phyloP scores from a whole-genome alignment of 352 stramenopile genomes.

The Globisporangium megalacanthum region DNA sequence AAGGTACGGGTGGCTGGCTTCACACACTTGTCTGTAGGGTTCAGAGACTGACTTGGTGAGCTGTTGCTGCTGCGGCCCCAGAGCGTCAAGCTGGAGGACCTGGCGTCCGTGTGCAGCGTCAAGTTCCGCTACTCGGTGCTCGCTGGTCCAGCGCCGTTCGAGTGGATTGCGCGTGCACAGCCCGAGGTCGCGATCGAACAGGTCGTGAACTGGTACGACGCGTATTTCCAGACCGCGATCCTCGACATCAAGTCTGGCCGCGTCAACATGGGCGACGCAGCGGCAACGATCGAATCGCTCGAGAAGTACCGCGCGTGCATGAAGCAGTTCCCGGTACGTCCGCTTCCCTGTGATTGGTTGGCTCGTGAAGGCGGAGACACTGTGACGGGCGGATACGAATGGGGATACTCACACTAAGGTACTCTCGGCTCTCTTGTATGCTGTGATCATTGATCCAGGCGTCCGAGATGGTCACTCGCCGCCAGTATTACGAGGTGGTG shows the following conservation, averaged over 20 bases:
- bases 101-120: slow-evolving; percentile 24
- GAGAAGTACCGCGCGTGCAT: background rate
- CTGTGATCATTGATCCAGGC: background rate
- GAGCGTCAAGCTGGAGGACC: background rate
- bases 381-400: no score
- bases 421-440: background rate
- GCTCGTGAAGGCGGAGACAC: no score
- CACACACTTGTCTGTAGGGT: no score
- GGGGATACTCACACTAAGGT: no score
- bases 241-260: background rate
- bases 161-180: slow-evolving; percentile 22
- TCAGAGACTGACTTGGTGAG: no score
- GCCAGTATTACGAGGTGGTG: no score
- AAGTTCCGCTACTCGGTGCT: slow-evolving; percentile 47
- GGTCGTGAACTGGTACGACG: background rate
- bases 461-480: background rate
- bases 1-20: slow-evolving; percentile 7
- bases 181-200: background rate
- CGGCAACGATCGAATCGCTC: background rate
- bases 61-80: background rate
- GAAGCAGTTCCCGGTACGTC: background rate
- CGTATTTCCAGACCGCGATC: background rate
- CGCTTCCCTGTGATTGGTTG: background rate
- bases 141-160: slow-evolving; percentile 29
- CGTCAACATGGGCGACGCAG: background rate